Percentiles rank a stretch among this genome's conserved stretches.
phyloP scores from a whole-genome alignment of 2,329 filamentous ascomycete species.

The Endocalyx cinctus region DNA sequence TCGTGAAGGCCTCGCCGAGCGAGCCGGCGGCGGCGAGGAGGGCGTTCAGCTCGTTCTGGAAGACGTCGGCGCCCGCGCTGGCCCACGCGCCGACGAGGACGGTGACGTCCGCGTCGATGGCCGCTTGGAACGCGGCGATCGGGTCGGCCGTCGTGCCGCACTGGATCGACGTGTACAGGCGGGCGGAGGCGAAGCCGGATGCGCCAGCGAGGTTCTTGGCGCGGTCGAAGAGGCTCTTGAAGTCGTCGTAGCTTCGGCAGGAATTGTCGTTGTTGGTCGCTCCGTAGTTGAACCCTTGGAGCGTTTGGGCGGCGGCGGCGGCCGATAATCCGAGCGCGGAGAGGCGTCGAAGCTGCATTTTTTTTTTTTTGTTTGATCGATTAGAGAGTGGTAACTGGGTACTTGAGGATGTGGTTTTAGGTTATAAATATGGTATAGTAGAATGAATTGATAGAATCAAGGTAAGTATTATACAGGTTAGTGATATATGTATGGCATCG shows the following conservation, averaged over 20 bases:
- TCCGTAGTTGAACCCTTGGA: constrained; percentile 43
- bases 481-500: too few species aligned
- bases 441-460: too few species aligned
- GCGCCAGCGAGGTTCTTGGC: constrained; percentile 36
- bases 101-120: constrained; percentile 23
- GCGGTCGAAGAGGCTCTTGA: constrained; percentile 37
- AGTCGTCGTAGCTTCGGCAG: constrained; percentile 36
- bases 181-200: constrained; percentile 39
- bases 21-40: constrained; percentile 15
- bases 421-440: too few species aligned
- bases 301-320: constrained; percentile 11
- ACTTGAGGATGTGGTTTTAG: too few species aligned
- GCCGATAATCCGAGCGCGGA: constrained; percentile 11
- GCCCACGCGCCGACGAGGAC: constrained; percentile 25
- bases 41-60: constrained; percentile 23
- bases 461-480: too few species aligned
- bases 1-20: constrained; percentile 19
- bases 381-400: too few species aligned
- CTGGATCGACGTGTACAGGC: constrained; percentile 34
- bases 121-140: constrained; percentile 24
- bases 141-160: constrained; percentile 25
- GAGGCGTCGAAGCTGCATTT: constrained; percentile 16
- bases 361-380: constrained; percentile 1
- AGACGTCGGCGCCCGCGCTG: constrained; percentile 18
- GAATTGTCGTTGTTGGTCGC: constrained; percentile 33